phyloP scores from a whole-genome alignment of 2,329 filamentous ascomycete genomes.

The Neonectria hederae region DNA sequence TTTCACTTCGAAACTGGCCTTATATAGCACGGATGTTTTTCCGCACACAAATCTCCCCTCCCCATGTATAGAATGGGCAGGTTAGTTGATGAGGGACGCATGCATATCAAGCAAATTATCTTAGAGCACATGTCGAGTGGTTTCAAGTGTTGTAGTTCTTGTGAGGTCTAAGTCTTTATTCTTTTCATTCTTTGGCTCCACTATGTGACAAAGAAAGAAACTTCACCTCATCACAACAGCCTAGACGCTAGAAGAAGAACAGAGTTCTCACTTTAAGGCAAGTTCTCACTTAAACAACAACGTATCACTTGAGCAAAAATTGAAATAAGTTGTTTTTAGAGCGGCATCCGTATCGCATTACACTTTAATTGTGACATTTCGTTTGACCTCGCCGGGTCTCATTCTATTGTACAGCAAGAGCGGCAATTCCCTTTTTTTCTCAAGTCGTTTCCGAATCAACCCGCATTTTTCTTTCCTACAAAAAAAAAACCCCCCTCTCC shows the following conservation, averaged over 20 bases:
- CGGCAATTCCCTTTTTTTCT: conserved; percentile 40
- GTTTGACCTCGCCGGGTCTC: conserved; percentile 33
- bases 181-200: conserved; percentile 3
- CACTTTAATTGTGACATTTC: conserved; percentile 35
- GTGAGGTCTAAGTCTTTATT: background rate
- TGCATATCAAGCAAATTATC: conserved; percentile 7
- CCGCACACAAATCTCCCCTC: conserved; percentile 23
- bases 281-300: background rate
- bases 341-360: conserved; percentile 37
- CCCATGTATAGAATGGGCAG: conserved; percentile 5
- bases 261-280: background rate
- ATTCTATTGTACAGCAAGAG: conserved; percentile 45
- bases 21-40: conserved; percentile 33
- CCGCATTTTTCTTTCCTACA: conserved; percentile 18
- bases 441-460: conserved; percentile 26
- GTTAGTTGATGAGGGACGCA: conserved; percentile 2
- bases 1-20: conserved; percentile 25
- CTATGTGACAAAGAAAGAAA: background rate
- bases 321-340: background rate
- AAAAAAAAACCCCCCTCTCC: background rate
- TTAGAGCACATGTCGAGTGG: background rate
- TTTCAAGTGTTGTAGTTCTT: background rate
- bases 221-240: too few relatives aligned
- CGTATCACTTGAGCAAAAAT: background rate
- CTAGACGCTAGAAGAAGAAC: background rate